Evolutionary conservation across 495 filamentous ascomycete genomes (phyloP), one percentile per base, ranked within the genome.

Genomic region (Xylaria palmicola): DNA sequence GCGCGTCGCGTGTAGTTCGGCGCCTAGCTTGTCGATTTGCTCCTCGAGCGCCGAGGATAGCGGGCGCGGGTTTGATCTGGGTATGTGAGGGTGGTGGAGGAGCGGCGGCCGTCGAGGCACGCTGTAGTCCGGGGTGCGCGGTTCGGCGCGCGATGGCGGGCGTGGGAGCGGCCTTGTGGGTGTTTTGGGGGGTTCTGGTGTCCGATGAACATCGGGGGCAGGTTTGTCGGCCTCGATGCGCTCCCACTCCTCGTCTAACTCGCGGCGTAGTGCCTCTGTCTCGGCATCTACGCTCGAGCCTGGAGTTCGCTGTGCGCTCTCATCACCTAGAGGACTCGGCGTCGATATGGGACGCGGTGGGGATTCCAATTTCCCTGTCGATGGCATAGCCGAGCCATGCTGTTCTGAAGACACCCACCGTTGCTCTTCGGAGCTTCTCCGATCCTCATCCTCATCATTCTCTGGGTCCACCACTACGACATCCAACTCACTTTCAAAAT

Each of bases 401-500:
- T 22, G 24, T 51, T 41, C 43, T n/a, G 29, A 5, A 41, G n/a
- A 0, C 26, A 36, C 17, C 36, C 22, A 27, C 6, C 9, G 26
- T 27, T 43, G 26, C 7, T 59, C 32, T 34, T 34, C 44, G 3
- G 37, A 19, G 0, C 2, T 2, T n/a, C 19, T 12, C 34, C 44
- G 47, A 0, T 59, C 45, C 0, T 45, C 34, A 4, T 63, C 68
- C 0, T 45, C 34, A 4, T 63, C 68, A 6, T 54, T 56, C 15
- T 69, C 72, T 4, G 70, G 63, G 34, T 72, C 64, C 4, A 70
- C 68, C 34, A 74, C 39, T 50, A 68, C 59, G 29, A 72, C 56
- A 34, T 61, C 68, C 6, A 60, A 62, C 57, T 69, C 83, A 77
- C 71, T 75, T 68, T 70, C 76, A 62, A 70, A 79, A 76, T 74